Base-by-base conservation (phyloP, 306 rosid species). In the Dicorynia guianensis region DNA sequence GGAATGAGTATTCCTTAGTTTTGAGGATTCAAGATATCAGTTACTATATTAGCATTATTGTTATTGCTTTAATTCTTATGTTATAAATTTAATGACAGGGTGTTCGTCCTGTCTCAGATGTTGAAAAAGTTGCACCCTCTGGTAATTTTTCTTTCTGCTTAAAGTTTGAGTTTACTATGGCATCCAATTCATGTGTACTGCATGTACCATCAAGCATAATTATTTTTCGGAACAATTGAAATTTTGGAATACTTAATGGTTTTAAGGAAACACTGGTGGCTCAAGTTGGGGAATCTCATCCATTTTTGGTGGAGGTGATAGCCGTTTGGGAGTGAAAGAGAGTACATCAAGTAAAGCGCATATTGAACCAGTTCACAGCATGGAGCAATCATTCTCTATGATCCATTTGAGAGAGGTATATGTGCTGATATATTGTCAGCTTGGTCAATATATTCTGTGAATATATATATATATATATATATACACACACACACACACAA, bases 351-450 rank as follows among this genome's bases (percentile, higher is more conserved):
- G 83, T 77, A 89, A 88, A 72, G 43, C 81, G 4, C 84, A 76
- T 61, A 63, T 42, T 33, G 99, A 92, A 79, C 90, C 92, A 70
- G 56, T 86, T 73, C 87, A 79, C 59, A 70, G 54, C 67, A 38
- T 76, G 80, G 96, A 87, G 36, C 99, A 86, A 4, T 59, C 93
- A 48, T 10, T 72, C 61, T 87, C 97, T 50, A 79, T 67, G 83
- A 95, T 95, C 75, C 92, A 89, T 44, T 85, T 95, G 67, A 92
- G 93, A 87, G 97, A 90, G 97, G 99, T 95, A 86, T 53, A 44
- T 72, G 25, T 30, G 39, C 53, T 18, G 20, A 12, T 30, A 39
- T 46, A 44, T 6, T n/a, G 43, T 58, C 33, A 69, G 61, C 14
- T 38, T 44, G 13, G 57, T 65, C 79, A 66, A 33, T 67, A 42